phyloP scores from a whole-genome alignment of 345 rosid species.

The Bruguiera gymnorhiza region DNA sequence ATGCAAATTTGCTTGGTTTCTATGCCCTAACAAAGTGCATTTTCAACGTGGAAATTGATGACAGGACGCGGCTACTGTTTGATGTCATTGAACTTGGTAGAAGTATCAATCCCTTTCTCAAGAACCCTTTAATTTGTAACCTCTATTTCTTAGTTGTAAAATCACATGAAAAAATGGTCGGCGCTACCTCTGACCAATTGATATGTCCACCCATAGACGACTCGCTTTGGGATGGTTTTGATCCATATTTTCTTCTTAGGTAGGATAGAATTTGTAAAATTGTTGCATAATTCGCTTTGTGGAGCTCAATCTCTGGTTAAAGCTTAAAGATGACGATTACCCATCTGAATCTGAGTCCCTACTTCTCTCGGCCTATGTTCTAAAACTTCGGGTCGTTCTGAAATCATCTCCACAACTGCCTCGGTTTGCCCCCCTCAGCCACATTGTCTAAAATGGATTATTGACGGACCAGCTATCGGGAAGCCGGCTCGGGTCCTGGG shows the following conservation, averaged over 20 bases:
- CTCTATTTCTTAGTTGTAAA: conserved; percentile 49
- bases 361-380: too few relatives aligned
- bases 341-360: too few relatives aligned
- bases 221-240: conserved; percentile 58
- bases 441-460: too few relatives aligned
- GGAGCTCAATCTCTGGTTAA: too few relatives aligned
- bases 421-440: too few relatives aligned
- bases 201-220: conserved; percentile 17
- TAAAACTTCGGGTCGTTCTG: too few relatives aligned
- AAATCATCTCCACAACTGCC: too few relatives aligned
- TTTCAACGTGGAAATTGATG: conserved; percentile 30
- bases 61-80: conserved; percentile 25
- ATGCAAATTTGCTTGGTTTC: conserved; percentile 78
- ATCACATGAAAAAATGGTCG: conserved; percentile 40
- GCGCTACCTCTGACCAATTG: conserved; percentile 18
- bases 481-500: too few relatives aligned
- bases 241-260: conserved; percentile 77
- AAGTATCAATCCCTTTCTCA: conserved; percentile 50
- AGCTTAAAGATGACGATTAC: too few relatives aligned
- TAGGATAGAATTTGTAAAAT: conserved; percentile 17
- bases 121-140: conserved; percentile 66
- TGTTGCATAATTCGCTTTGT: too few relatives aligned
- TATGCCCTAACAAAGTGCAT: conserved; percentile 66
- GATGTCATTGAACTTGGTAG: conserved; percentile 58
- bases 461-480: too few relatives aligned